phyloP scores from a whole-genome alignment of 306 rosid species.

The Cucurbita moschata region DNA sequence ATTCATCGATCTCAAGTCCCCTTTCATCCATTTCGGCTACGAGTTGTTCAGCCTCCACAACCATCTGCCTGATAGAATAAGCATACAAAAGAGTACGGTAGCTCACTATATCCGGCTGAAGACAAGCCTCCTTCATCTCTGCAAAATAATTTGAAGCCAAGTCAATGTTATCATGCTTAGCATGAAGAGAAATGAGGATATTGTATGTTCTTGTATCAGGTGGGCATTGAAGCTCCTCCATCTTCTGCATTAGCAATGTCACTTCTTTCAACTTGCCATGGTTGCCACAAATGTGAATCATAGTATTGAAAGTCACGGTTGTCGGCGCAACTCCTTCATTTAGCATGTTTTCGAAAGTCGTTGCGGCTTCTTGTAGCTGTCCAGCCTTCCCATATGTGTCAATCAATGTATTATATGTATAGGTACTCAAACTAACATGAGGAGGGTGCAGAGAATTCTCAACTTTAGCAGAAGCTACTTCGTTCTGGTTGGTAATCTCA shows the following conservation, averaged over 20 bases:
- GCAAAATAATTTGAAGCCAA: slow-evolving; percentile 41
- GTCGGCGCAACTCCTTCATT: slow-evolving; percentile 62
- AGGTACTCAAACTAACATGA: slow-evolving; percentile 32
- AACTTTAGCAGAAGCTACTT: slow-evolving; percentile 5
- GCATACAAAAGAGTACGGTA: slow-evolving; percentile 60
- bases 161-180: slow-evolving; percentile 38
- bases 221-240: slow-evolving; percentile 51
- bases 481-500: not conserved
- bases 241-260: slow-evolving; percentile 36
- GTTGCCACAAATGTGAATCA: slow-evolving; percentile 72
- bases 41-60: slow-evolving; percentile 42
- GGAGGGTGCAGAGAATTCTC: slow-evolving; percentile 10
- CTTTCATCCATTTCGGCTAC: slow-evolving; percentile 51
- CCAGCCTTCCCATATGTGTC: slow-evolving; percentile 69
- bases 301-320: slow-evolving; percentile 62
- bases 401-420: slow-evolving; percentile 51
- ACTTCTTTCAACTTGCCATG: slow-evolving; percentile 39
- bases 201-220: slow-evolving; percentile 66
- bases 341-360: slow-evolving; percentile 62
- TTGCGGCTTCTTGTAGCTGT: slow-evolving; percentile 39
- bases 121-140: slow-evolving; percentile 44
- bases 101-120: slow-evolving; percentile 49
- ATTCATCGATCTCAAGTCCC: slow-evolving; percentile 57
- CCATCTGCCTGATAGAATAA: slow-evolving; percentile 62
- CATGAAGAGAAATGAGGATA: slow-evolving; percentile 45